phyloP scores from a whole-genome alignment of 2,329 filamentous ascomycete genomes.

The Tolypocladium cylindrosporum region DNA sequence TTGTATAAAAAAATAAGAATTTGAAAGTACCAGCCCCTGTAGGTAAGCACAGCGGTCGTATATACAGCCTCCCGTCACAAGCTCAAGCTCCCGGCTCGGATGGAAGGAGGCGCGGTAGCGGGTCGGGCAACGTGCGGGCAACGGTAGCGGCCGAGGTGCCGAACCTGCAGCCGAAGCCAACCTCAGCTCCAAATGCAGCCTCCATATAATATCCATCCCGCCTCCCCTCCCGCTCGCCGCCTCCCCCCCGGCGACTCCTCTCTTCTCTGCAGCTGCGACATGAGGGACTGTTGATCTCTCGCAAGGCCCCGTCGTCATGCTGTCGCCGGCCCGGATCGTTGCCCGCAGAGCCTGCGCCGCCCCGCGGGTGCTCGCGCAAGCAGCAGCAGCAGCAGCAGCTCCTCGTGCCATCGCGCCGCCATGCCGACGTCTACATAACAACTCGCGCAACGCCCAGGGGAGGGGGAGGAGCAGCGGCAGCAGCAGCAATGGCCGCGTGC shows the following conservation, averaged over 20 bases:
- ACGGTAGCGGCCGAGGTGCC: not conserved
- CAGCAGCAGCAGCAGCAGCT: not conserved
- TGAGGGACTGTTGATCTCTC: not conserved
- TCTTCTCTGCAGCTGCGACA: not conserved
- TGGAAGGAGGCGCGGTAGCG: not conserved
- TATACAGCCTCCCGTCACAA: not conserved
- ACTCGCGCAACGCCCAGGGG: not conserved
- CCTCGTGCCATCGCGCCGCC: not conserved
- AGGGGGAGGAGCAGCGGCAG: not conserved
- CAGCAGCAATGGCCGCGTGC: not conserved
- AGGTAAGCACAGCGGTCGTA: not conserved
- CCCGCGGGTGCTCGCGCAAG: not conserved
- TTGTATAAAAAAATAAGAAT: no score
- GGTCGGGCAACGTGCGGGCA: not conserved
- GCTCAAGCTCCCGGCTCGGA: not conserved
- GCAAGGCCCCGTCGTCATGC: not conserved
- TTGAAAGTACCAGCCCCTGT: no score
- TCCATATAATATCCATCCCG: not conserved
- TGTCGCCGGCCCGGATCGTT: constrained; percentile 1
- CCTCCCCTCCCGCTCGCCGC: not conserved
- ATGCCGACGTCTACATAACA: not conserved
- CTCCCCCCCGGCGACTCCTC: not conserved
- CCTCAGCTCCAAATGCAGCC: not conserved
- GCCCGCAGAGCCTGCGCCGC: not conserved
- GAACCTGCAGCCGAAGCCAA: not conserved